phyloP scores from a whole-genome alignment of 1,139 yeast genomes.

The Protomyces inundatus region DNA sequence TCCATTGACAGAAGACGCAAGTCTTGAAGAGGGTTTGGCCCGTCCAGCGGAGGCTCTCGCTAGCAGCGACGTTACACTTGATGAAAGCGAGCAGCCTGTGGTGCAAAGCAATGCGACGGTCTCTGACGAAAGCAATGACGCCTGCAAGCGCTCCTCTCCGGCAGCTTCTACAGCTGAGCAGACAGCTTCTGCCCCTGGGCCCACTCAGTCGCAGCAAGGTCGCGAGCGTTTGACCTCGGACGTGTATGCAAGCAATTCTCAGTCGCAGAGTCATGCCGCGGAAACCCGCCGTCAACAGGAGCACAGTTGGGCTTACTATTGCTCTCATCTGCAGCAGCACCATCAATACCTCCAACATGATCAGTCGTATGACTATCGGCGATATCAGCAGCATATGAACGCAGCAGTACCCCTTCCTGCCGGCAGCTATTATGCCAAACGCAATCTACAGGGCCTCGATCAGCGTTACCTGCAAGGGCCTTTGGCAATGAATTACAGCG shows the following conservation, averaged over 20 bases:
- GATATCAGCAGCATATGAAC: not conserved
- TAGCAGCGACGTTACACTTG: too few relatives aligned
- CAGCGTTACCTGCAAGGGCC: not conserved
- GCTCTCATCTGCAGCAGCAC: not conserved
- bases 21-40: too few relatives aligned
- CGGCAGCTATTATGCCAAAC: not conserved
- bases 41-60: too few relatives aligned
- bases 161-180: too few relatives aligned
- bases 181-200: too few relatives aligned
- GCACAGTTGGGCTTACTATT: not conserved
- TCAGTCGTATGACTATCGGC: not conserved
- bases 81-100: too few relatives aligned
- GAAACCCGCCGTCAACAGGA: not conserved
- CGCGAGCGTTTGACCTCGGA: not conserved
- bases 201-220: too few relatives aligned
- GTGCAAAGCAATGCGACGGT: too few relatives aligned
- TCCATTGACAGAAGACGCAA: too few relatives aligned
- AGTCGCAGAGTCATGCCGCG: not conserved
- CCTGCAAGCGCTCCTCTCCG: too few relatives aligned
- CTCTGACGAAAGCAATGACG: too few relatives aligned
- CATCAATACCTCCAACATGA: not conserved
- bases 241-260: not conserved
- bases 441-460: not conserved
- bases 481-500: not conserved
- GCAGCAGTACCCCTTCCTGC: not conserved